Percentiles rank a stretch among this genome's conserved stretches.
These are phyloP conservation scores for Phialocephala subalpina DNA, from an alignment of 2,329 filamentous ascomycete genomes.

Conservation along the genomic window DNA sequence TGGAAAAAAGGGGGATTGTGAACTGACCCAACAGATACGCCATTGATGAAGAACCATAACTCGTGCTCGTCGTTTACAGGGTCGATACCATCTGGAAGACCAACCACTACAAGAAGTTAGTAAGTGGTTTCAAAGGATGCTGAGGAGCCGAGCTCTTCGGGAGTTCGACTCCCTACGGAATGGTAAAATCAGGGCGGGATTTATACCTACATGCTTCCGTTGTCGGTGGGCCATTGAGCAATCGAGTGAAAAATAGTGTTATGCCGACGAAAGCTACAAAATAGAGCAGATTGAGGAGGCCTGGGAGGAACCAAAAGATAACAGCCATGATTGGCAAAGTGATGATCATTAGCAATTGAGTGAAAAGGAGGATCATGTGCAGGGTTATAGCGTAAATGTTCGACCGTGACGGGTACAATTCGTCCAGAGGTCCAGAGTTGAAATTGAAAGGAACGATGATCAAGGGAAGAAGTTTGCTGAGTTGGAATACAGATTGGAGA, in stretches of 20 bases:
- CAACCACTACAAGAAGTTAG: too few relatives aligned
- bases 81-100: constrained; percentile 61
- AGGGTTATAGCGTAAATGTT: constrained; percentile 66
- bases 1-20: background rate
- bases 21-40: constrained; percentile 68
- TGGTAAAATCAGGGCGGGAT: too few relatives aligned
- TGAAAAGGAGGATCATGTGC: constrained; percentile 64
- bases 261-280: constrained; percentile 54
- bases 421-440: constrained; percentile 65
- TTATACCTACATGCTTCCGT: constrained; percentile 50
- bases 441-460: constrained; percentile 63
- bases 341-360: constrained; percentile 67
- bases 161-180: too few relatives aligned
- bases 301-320: constrained; percentile 52
- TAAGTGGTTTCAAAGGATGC: too few relatives aligned
- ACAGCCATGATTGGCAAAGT: constrained; percentile 53
- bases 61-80: constrained; percentile 61
- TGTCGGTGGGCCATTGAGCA: constrained; percentile 59
- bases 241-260: constrained; percentile 58
- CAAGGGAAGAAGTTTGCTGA: constrained; percentile 57
- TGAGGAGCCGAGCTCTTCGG: too few relatives aligned
- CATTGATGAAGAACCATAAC: constrained; percentile 82
- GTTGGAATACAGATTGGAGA: constrained; percentile 46
- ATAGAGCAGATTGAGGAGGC: constrained; percentile 52
- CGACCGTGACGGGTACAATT: constrained; percentile 64